Evolutionary conservation across 306 rosid genomes (phyloP).

Genomic region (Begonia peltatifolia): DNA sequence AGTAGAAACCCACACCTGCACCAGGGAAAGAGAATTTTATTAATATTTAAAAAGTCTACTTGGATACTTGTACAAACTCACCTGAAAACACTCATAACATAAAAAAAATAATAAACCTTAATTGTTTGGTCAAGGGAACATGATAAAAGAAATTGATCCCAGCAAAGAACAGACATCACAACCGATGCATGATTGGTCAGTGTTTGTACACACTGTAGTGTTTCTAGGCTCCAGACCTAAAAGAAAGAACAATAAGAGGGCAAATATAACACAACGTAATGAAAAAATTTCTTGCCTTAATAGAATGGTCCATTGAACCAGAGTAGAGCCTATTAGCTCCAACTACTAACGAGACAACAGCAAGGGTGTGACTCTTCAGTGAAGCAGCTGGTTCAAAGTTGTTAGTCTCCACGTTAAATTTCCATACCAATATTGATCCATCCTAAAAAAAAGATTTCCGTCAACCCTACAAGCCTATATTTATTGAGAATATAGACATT

Average conservation of each 20-base stretch:
- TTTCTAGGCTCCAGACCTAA: conserved; percentile 92
- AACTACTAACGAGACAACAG: conserved; percentile 83
- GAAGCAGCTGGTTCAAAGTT: conserved; percentile 82
- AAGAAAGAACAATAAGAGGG: conserved; percentile 13
- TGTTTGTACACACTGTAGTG: conserved; percentile 83
- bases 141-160: conserved; percentile 92
- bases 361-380: conserved; percentile 58
- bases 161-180: conserved; percentile 95
- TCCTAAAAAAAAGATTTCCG: conserved; percentile 25
- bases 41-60: neutral
- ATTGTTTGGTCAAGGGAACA: conserved; percentile 79
- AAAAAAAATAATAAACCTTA: conserved; percentile 41
- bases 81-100: neutral
- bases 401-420: conserved; percentile 59
- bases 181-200: conserved; percentile 73
- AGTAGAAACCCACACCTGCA: conserved; percentile 82
- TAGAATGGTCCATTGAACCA: conserved; percentile 90
- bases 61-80: neutral
- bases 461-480: no score
- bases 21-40: conserved; percentile 10
- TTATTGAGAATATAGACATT: no score
- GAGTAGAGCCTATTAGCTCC: conserved; percentile 96
- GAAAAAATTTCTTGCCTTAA: conserved; percentile 36
- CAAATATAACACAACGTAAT: conserved; percentile 3
- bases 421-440: conserved; percentile 85